A percentile compares a stretch with the other conserved stretches of the same genome.
phyloP scores from a whole-genome alignment of 106 monocot genomes.

The Chionographis japonica region DNA sequence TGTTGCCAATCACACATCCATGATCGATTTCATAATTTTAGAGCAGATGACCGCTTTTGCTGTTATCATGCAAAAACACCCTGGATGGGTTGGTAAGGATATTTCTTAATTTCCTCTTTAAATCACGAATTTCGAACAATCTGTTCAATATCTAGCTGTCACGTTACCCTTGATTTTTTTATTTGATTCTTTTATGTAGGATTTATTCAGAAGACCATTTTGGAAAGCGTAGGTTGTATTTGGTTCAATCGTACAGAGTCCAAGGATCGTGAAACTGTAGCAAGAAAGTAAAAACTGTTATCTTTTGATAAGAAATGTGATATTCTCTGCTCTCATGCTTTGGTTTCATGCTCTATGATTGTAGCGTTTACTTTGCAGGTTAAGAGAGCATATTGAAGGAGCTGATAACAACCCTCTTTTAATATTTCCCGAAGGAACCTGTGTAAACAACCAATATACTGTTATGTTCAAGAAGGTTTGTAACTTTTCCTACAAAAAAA shows the following conservation, averaged over 20 bases:
- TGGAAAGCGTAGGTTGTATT: slow-evolving; percentile 96
- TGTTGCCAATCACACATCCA: slow-evolving; percentile 97
- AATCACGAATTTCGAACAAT: neutral
- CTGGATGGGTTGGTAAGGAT: slow-evolving; percentile 98
- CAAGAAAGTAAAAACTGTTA: slow-evolving; percentile 61
- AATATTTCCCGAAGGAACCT: slow-evolving; percentile 99
- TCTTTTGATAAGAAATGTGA: neutral
- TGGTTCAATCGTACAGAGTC: slow-evolving; percentile 94
- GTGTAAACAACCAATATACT: slow-evolving; percentile 95
- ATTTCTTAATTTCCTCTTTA: neutral
- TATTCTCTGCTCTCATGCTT: neutral
- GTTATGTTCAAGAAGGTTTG: slow-evolving; percentile 99
- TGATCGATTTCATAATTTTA: slow-evolving; percentile 98
- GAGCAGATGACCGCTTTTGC: slow-evolving; percentile 99
- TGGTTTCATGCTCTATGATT: neutral
- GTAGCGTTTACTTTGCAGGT: slow-evolving; percentile 29
- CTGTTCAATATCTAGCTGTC: neutral
- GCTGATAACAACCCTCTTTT: slow-evolving; percentile 86
- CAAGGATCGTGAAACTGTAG: slow-evolving; percentile 86
- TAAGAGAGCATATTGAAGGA: slow-evolving; percentile 73
- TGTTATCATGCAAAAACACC: slow-evolving; percentile 99
- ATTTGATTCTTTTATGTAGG: slow-evolving; percentile 31
- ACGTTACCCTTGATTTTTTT: neutral
- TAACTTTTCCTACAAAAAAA: no score
- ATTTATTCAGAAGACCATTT: slow-evolving; percentile 84